Evolutionary conservation across 306 rosid species (phyloP).

Genomic region (Calophaca sinica): DNA sequence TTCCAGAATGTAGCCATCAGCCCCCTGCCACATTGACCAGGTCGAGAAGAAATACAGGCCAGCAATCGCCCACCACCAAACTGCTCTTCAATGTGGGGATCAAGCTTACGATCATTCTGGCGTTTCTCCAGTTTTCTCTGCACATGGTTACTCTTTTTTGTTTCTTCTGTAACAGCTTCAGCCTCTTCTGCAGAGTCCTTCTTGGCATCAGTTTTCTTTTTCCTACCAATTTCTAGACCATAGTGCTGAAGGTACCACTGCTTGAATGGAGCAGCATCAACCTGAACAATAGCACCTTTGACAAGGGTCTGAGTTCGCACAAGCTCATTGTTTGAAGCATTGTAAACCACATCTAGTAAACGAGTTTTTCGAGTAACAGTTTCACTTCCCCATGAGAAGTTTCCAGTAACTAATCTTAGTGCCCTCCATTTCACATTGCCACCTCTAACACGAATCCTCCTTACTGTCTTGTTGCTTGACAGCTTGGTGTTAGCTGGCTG

Average conservation of each 20-base stretch:
- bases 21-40: constrained; percentile 66
- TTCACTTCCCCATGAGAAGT: constrained; percentile 67
- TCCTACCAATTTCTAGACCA: constrained; percentile 65
- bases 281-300: constrained; percentile 65
- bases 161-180: constrained; percentile 50
- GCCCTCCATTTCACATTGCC: constrained; percentile 74
- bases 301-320: constrained; percentile 68
- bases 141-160: constrained; percentile 58
- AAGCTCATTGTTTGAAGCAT: constrained; percentile 69
- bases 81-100: constrained; percentile 60
- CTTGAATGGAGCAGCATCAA: constrained; percentile 70
- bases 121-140: constrained; percentile 59
- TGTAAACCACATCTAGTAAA: constrained; percentile 61
- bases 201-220: constrained; percentile 57
- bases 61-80: constrained; percentile 57
- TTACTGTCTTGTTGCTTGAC: constrained; percentile 62
- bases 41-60: constrained; percentile 63
- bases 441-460: constrained; percentile 65
- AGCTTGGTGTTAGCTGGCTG: constrained; percentile 67
- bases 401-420: constrained; percentile 64
- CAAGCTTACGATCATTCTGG: constrained; percentile 52
- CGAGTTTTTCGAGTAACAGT: constrained; percentile 65
- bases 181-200: constrained; percentile 57
- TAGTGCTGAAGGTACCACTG: constrained; percentile 74
- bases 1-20: constrained; percentile 63